Evolutionary conservation across 805 yeast genomes (phyloP), one percentile per base, ranked within the genome.

Genomic region (Candida tallmaniae): DNA sequence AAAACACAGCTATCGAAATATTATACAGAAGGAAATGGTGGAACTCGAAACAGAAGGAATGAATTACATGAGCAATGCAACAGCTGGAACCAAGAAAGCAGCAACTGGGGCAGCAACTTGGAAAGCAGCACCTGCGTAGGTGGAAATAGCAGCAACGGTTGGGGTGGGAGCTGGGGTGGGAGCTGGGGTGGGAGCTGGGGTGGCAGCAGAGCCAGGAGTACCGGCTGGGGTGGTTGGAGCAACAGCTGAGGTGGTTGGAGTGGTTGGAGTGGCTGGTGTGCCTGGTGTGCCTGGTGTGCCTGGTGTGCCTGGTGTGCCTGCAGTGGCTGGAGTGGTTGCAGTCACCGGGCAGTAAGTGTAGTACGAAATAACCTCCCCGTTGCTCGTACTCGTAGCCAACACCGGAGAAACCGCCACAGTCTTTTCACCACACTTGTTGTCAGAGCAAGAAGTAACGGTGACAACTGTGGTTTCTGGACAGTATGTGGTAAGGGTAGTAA

Each of bases 311-410:
- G n/a, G n/a, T 32, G 60, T 52, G 24, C 52, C 36, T 16, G 32
- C 32, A 23, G 39, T 31, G 9, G 31, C 47, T 28, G 21, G 25
- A 20, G 29, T 10, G 15, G 34, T 35, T 10, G 19, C 44, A 34
- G 58, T 36, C 11, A 50, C 31, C 39, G 68, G 69, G 41, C 65
- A 60, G 57, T 55, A 40, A 26, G 61, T 61, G 45, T 66, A 57
- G 57, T 60, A 71, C 29, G 50, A 34, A 34, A 54, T 56, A 26
- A 46, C 44, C 28, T 38, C 42, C 36, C 51, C 50, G 7, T 41
- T 36, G 26, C 56, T 47, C 32, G 60, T 47, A 34, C 44, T 50
- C 29, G 64, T 53, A 22, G 51, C 46, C 28, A 48, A 48, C 23
- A 49, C 46, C 39, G 52, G 47, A 38, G 59, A 52, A 38, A 56